Evolutionary conservation across 495 filamentous ascomycete genomes (phyloP).

Genomic region (Tuber microsphaerosporum): DNA sequence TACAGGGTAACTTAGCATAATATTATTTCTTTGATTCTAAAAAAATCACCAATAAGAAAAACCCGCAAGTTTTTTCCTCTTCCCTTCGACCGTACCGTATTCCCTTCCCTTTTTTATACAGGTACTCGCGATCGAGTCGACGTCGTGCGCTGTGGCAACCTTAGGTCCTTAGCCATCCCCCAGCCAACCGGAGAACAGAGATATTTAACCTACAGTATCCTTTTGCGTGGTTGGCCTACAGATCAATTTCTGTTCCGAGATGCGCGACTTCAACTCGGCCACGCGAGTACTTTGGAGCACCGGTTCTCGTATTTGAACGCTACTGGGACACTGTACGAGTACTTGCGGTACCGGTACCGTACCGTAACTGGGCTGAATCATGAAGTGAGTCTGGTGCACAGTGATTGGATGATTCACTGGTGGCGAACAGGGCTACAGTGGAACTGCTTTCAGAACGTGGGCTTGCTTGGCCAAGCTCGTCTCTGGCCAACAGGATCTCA

Average conservation of each 20-base stretch:
- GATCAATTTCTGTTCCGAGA: background rate
- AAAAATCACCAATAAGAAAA: background rate
- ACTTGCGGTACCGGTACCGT: too few relatives aligned
- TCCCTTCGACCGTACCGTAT: background rate
- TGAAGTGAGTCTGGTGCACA: background rate
- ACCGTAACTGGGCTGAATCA: background rate
- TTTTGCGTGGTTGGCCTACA: background rate
- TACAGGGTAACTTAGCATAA: background rate
- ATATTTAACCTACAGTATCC: background rate
- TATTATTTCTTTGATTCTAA: background rate
- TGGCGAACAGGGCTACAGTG: background rate
- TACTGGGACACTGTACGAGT: too few relatives aligned
- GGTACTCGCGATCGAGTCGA: background rate
- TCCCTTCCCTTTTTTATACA: background rate
- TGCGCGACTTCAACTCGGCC: background rate
- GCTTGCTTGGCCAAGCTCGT: background rate
- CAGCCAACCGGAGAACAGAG: background rate
- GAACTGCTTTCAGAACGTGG: background rate
- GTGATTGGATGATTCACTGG: background rate
- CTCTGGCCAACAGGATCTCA: background rate
- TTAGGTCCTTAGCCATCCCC: background rate
- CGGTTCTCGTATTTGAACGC: too few relatives aligned
- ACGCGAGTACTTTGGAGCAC: background rate
- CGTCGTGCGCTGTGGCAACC: background rate
- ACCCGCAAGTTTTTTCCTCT: background rate